Percentiles rank a stretch among this genome's conserved stretches.
Evolutionary conservation across 2,329 filamentous ascomycete genomes (phyloP).

Genomic region (Xylariales sp.): DNA sequence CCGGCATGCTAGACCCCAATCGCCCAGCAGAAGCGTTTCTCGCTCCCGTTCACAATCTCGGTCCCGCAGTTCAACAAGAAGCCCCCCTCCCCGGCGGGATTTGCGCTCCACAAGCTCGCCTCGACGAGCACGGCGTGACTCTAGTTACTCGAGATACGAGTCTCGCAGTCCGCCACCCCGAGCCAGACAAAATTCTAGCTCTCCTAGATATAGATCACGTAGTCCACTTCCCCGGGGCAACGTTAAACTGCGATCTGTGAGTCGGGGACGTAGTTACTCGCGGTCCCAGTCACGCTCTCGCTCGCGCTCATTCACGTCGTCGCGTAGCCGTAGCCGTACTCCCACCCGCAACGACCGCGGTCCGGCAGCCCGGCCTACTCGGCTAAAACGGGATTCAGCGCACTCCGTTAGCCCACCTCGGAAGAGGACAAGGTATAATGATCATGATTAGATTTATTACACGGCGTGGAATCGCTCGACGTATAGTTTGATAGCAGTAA

Average conservation of each 20-base stretch:
- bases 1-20: slow-evolving; percentile 48
- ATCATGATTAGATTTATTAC: slow-evolving; percentile 25
- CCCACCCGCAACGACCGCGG: slow-evolving; percentile 38
- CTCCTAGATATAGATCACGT: slow-evolving; percentile 34
- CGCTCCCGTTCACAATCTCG: slow-evolving; percentile 34
- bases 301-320: slow-evolving; percentile 43
- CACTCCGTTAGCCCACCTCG: slow-evolving; percentile 37
- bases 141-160: slow-evolving; percentile 31
- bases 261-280: slow-evolving; percentile 41
- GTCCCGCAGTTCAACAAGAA: slow-evolving; percentile 37
- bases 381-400: slow-evolving; percentile 40
- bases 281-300: slow-evolving; percentile 41
- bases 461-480: neutral
- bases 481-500: slow-evolving; percentile 21
- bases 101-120: slow-evolving; percentile 30
- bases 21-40: slow-evolving; percentile 42
- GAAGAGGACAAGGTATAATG: slow-evolving; percentile 43
- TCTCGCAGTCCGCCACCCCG: slow-evolving; percentile 41
- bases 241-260: slow-evolving; percentile 40
- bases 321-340: slow-evolving; percentile 43
- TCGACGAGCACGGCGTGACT: slow-evolving; percentile 28
- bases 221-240: slow-evolving; percentile 33
- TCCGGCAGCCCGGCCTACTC: slow-evolving; percentile 41
- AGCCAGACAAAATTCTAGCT: slow-evolving; percentile 33
- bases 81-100: slow-evolving; percentile 26